phyloP scores from a whole-genome alignment of 805 yeast genomes.

The Huiozyma naganishii region DNA sequence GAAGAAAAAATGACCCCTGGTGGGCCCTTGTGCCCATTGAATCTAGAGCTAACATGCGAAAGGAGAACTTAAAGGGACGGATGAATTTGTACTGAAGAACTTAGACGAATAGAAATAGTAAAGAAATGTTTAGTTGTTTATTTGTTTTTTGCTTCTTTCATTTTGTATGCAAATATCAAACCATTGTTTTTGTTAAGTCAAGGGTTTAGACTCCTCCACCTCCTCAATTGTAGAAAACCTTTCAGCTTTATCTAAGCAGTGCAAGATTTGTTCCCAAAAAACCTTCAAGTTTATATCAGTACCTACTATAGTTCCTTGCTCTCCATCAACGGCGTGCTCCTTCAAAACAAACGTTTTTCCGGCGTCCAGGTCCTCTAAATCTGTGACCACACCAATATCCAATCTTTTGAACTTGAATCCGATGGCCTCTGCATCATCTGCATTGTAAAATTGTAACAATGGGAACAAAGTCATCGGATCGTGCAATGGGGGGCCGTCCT shows the following conservation, averaged over 20 bases:
- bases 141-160: not conserved
- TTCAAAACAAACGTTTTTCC: conserved; percentile 39
- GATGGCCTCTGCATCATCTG: conserved; percentile 16
- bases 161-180: not conserved
- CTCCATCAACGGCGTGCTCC: conserved; percentile 1
- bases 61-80: not conserved
- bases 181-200: not conserved
- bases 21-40: conserved; percentile 45
- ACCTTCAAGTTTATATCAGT: conserved; percentile 29
- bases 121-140: not conserved
- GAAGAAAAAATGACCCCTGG: conserved; percentile 42
- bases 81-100: not conserved
- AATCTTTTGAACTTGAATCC: conserved; percentile 14
- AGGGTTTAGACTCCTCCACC: not conserved
- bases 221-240: conserved; percentile 16
- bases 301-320: conserved; percentile 32
- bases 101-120: not conserved
- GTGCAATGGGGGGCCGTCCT: conserved; percentile 64
- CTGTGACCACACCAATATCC: conserved; percentile 19
- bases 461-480: conserved; percentile 67
- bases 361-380: conserved; percentile 39
- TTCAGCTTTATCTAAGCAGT: conserved; percentile 31
- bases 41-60: conserved; percentile 24
- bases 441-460: conserved; percentile 35
- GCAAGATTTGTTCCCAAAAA: conserved; percentile 38